Evolutionary conservation across 805 yeast genomes (phyloP).

Genomic region (Wickerhamiella dianesei): DNA sequence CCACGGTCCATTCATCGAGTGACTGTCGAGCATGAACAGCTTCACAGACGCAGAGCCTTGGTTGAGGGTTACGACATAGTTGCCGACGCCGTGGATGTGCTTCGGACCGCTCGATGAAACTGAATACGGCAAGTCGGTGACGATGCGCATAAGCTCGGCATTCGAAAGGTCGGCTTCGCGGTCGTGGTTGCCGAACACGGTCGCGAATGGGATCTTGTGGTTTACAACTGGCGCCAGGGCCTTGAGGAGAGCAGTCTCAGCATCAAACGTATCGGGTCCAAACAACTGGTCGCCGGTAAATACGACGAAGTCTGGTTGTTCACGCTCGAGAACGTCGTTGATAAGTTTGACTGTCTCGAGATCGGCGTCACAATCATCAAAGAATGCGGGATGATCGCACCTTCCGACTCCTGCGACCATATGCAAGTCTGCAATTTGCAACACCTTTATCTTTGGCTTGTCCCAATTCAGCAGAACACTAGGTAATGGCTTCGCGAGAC

Average conservation of each 20-base stretch:
- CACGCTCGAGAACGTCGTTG: conserved; percentile 49
- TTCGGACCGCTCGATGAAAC: conserved; percentile 49
- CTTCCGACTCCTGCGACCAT: conserved; percentile 67
- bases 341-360: conserved; percentile 51
- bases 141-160: conserved; percentile 43
- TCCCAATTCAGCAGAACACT: conserved; percentile 10
- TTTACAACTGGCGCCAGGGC: conserved; percentile 55
- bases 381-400: conserved; percentile 45
- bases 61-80: conserved; percentile 41
- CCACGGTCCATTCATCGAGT: conserved; percentile 39
- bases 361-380: conserved; percentile 57
- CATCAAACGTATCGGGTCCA: conserved; percentile 68
- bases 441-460: conserved; percentile 45
- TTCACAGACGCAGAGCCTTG: conserved; percentile 9
- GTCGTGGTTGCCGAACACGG: conserved; percentile 87
- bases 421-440: conserved; percentile 87
- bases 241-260: conserved; percentile 70
- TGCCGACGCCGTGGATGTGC: conserved; percentile 69
- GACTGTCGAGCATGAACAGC: conserved; percentile 72
- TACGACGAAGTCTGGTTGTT: conserved; percentile 73
- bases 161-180: conserved; percentile 66
- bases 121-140: conserved; percentile 52
- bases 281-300: conserved; percentile 84
- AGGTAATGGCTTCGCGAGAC: conserved; percentile 6
- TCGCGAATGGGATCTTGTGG: conserved; percentile 67